These are phyloP conservation scores for Platanthera guangdongensis DNA, from an alignment of 106 monocot genomes.

Conservation along the genomic window DNA sequence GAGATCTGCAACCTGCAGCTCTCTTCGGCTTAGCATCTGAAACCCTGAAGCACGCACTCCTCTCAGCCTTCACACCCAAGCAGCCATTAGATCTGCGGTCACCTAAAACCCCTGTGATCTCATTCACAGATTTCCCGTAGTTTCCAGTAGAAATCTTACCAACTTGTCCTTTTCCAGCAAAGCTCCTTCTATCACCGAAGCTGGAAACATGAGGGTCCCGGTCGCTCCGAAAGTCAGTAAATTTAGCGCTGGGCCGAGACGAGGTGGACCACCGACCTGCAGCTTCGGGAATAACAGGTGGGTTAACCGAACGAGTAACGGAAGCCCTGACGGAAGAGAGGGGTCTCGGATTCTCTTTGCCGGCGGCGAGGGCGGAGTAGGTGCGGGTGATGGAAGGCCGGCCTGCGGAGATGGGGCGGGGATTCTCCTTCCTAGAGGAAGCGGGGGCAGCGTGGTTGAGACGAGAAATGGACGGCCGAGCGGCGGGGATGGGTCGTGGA, in stretches of 20 bases:
- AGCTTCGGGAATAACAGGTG: conserved; percentile 11
- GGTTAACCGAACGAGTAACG: conserved; percentile 17
- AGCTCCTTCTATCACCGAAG: conserved; percentile 7
- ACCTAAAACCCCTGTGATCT: not conserved
- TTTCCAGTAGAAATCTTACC: conserved; percentile 3
- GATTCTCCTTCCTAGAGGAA: conserved; percentile 24
- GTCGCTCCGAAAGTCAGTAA: conserved; percentile 3
- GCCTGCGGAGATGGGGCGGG: not conserved
- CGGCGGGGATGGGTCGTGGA: not conserved
- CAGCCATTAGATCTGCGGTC: conserved; percentile 1
- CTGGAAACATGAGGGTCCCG: conserved; percentile 22
- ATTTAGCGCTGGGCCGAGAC: conserved; percentile 59
- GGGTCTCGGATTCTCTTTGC: conserved; percentile 31
- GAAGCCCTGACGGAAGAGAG: conserved; percentile 25
- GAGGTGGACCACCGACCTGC: conserved; percentile 81
- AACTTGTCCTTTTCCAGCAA: conserved; percentile 1
- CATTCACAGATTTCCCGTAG: not conserved
- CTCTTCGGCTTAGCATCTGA: conserved; percentile 3
- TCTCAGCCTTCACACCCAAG: not conserved
- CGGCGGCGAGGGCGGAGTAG: conserved; percentile 5
- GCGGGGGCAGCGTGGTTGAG: not conserved
- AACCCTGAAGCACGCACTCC: not conserved
- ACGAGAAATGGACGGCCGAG: not conserved
- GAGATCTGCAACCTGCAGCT: not conserved
- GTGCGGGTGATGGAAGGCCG: not conserved